Base-by-base conservation (phyloP, 257 asterid species). In the Salvia hispanica region DNA sequence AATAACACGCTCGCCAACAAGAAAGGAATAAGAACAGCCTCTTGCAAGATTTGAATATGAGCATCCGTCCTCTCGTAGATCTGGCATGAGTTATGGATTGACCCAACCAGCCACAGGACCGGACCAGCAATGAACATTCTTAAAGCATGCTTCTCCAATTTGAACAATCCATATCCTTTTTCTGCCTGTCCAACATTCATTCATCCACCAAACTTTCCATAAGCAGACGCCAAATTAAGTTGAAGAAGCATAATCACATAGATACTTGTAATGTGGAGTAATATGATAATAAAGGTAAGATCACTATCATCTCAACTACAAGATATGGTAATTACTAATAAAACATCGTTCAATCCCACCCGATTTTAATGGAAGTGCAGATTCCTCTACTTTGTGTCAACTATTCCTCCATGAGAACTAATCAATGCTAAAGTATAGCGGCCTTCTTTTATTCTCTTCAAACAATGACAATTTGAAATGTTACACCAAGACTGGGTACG, bases 1-100 rank as follows among this genome's bases (percentile, higher is more conserved):
- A 88, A 84, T 43, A 88, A 64, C 85, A 84, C 62, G 70, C 96
- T 91, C 25, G 90, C 87, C 75, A 87, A 56, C 77, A 87, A 64
- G 82, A 88, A 88, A 2, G 97, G 99, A 21, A 94, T 70, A 28
- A 81, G 81, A 48, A 94, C 90, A 10, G 88, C 74, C 44, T 79
- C 78, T 79, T 94, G 99, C 78, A 94, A 66, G 57, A 94, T 83
- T 69, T 91, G 99, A 39, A 94, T 76, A 59, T 85, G 84, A 7
- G 86, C 95, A 67, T 82, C 93, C 0, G 96, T 90, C 73, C 95
- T 81, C 81, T 94, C 97, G 14, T 94, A 94, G 50, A 91, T 83
- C 74, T 94, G 99, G 52, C 97, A 91, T 0, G 95, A 83, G 67
- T 91, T 91, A 11, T 81, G 95, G 71, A 88, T 80, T 12, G 97